Conservation (phyloP, 805 yeast genomes). For the Lipomyces japonicus region DNA sequence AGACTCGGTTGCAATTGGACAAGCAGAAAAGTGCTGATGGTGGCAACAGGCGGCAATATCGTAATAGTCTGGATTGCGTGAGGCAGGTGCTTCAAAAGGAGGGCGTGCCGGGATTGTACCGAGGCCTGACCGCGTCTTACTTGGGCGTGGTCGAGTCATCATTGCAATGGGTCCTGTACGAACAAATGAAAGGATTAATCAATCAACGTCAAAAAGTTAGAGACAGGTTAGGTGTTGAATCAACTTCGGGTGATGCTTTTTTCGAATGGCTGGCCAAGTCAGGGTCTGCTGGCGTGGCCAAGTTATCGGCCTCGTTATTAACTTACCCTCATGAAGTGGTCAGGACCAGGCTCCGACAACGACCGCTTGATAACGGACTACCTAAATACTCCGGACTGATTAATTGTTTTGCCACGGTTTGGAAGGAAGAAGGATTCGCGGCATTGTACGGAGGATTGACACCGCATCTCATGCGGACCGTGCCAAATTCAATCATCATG, state of each 20-base stretch:
- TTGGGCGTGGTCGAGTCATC: constrained; percentile 91
- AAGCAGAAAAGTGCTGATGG: constrained; percentile 49
- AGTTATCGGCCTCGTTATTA: constrained; percentile 82
- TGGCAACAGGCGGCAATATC: constrained; percentile 51
- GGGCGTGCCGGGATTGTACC: constrained; percentile 76
- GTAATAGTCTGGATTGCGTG: constrained; percentile 81
- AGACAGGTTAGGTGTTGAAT: constrained; percentile 37
- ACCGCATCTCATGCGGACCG: constrained; percentile 93
- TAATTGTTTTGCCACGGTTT: constrained; percentile 79
- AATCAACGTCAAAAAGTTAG: constrained; percentile 43
- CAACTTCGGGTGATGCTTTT: constrained; percentile 55
- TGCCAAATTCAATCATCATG: constrained; percentile 97
- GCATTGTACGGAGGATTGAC: constrained; percentile 98
- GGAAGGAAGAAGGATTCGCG: constrained; percentile 86
- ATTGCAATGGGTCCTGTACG: constrained; percentile 93
- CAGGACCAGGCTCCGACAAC: constrained; percentile 91
- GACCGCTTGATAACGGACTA: constrained; percentile 74
- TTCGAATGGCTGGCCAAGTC: constrained; percentile 93
- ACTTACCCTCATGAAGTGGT: constrained; percentile 98
- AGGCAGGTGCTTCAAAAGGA: constrained; percentile 65
- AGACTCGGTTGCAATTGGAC: constrained; percentile 90
- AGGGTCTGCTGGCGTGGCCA: constrained; percentile 97
- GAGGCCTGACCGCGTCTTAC: constrained; percentile 92
- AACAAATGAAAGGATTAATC: constrained; percentile 80
- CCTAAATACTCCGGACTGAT: constrained; percentile 86